These are phyloP conservation scores for Flammula alnicola DNA, from an alignment of 1,284 basidiomycete genomes.

Conservation along the genomic window DNA sequence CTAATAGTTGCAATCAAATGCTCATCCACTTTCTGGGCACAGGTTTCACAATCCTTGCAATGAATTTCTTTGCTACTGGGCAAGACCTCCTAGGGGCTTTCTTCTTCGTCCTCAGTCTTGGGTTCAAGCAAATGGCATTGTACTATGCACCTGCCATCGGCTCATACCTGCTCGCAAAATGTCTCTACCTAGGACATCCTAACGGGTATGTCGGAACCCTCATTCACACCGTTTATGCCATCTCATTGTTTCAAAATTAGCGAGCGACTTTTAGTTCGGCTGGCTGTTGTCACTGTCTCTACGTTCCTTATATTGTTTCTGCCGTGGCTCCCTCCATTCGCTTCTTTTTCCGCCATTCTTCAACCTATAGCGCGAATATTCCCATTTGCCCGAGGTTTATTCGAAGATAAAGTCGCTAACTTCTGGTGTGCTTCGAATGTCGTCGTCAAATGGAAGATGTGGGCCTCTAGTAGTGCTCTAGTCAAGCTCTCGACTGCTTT, in stretches of 20 bases:
- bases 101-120: constrained; percentile 82
- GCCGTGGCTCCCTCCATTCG: constrained; percentile 73
- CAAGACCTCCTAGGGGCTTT: constrained; percentile 79
- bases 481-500: constrained; percentile 62
- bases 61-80: constrained; percentile 71
- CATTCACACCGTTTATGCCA: not conserved
- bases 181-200: constrained; percentile 66
- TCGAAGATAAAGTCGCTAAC: constrained; percentile 97
- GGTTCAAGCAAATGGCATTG: constrained; percentile 96
- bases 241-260: constrained; percentile 39
- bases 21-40: not conserved
- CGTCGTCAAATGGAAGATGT: constrained; percentile 79
- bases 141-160: constrained; percentile 93
- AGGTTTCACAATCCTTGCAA: constrained; percentile 75
- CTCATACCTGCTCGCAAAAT: constrained; percentile 84
- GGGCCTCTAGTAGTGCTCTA: constrained; percentile 51
- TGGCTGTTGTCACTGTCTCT: constrained; percentile 61
- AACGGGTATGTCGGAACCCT: constrained; percentile 60
- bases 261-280: constrained; percentile 65
- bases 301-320: constrained; percentile 76
- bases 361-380: constrained; percentile 85
- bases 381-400: constrained; percentile 87
- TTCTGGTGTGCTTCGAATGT: constrained; percentile 95
- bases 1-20: not conserved
- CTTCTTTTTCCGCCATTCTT: constrained; percentile 51